Percentiles rank a stretch among this genome's conserved stretches.
These are phyloP conservation scores for Emiliania huxleyi DNA, from an alignment of 78 protist species.

Conservation along the genomic window DNA sequence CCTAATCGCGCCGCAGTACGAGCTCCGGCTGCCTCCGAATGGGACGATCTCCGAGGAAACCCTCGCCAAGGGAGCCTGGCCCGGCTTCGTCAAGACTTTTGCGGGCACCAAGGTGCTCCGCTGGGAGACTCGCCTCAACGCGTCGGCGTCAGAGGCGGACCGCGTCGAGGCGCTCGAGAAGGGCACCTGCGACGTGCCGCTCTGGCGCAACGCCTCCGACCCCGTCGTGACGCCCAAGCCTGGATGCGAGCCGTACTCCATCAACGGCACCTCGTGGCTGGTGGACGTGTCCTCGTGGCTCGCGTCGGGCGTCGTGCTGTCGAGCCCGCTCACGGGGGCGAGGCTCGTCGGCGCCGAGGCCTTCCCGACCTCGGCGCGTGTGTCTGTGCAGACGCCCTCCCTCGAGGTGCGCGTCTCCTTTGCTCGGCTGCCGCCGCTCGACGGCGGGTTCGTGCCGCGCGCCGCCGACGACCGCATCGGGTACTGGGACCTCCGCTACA, in stretches of 20 bases:
- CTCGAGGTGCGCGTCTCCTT: not conserved
- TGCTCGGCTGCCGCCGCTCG: not conserved
- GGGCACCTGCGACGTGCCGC: not conserved
- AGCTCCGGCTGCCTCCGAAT: not conserved
- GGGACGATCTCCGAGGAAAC: not conserved
- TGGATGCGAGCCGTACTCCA: not conserved
- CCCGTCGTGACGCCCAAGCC: not conserved
- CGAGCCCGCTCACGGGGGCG: not conserved
- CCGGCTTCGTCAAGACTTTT: not conserved
- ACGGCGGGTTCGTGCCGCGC: not conserved
- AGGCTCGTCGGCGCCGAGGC: not conserved
- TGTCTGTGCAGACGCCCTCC: not conserved
- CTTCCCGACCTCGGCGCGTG: not conserved
- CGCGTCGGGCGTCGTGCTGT: not conserved
- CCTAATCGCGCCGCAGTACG: not conserved
- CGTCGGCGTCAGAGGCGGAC: not conserved
- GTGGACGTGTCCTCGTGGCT: not conserved
- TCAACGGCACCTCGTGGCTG: not conserved
- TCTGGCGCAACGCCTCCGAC: not conserved
- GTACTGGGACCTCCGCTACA: not conserved
- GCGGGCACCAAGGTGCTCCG: not conserved
- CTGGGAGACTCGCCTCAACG: not conserved
- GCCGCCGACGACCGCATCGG: slow-evolving; percentile 4
- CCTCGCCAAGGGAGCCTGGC: not conserved
- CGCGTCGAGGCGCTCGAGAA: not conserved